Evolutionary conservation across 176 grass and related monocot species (phyloP).

Genomic region (Lolium multiflorum): DNA sequence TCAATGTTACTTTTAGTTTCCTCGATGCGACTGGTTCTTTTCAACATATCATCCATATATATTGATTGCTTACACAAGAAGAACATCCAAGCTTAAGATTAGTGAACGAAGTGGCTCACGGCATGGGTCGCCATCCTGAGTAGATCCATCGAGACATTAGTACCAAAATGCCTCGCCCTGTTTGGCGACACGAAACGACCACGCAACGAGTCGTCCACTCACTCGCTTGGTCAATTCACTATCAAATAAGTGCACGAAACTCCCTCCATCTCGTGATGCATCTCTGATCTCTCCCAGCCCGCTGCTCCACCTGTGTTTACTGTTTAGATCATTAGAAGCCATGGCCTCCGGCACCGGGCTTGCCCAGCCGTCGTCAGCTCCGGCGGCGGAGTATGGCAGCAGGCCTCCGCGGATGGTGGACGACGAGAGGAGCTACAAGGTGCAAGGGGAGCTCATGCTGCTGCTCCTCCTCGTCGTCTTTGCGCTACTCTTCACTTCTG

Average conservation of each 20-base stretch:
- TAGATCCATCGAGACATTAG: too few relatives aligned
- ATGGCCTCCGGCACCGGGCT: background rate
- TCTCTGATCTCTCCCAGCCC: background rate
- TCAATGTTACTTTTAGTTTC: too few relatives aligned
- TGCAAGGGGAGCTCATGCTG: slow-evolving; percentile 43
- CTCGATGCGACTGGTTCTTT: too few relatives aligned
- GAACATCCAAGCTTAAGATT: too few relatives aligned
- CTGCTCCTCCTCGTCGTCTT: slow-evolving; percentile 5
- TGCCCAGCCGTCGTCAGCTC: background rate
- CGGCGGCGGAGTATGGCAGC: background rate
- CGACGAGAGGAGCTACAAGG: slow-evolving; percentile 41
- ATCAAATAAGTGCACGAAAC: background rate
- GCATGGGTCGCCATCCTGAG: too few relatives aligned
- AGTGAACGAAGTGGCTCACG: too few relatives aligned
- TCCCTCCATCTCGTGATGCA: background rate
- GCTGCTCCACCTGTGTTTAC: too few relatives aligned
- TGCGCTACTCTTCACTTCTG: background rate
- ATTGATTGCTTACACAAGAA: too few relatives aligned
- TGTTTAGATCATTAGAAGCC: background rate
- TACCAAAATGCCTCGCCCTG: background rate
- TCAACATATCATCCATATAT: too few relatives aligned
- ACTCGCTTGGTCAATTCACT: background rate
- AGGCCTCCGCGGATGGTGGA: slow-evolving; percentile 14
- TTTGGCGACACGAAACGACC: background rate
- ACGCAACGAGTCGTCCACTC: background rate